These are phyloP conservation scores for Trichaptum fuscoviolaceum DNA, from an alignment of 768 basidiomycete species.

Conservation along the genomic window DNA sequence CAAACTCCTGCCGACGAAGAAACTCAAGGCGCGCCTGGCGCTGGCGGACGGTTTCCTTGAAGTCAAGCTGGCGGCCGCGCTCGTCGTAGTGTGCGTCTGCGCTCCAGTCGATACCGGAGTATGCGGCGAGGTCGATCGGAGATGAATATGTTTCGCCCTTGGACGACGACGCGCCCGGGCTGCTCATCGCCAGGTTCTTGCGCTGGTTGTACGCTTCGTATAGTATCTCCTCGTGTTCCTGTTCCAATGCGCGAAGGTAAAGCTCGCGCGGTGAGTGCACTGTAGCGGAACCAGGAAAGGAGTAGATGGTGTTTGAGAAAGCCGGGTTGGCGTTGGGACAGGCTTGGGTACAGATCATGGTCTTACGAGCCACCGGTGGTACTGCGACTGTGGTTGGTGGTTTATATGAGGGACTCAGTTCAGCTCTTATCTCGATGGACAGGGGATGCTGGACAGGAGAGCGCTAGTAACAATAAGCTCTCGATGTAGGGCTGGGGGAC, in stretches of 20 bases:
- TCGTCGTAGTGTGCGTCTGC: constrained; percentile 29
- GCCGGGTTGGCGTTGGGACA: neutral
- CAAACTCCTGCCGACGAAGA: constrained; percentile 40
- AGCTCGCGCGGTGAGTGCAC: constrained; percentile 1
- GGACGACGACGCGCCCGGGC: neutral
- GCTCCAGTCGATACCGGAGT: neutral
- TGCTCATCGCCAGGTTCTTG: neutral
- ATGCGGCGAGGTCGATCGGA: neutral
- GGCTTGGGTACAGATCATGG: neutral
- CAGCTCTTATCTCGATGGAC: neutral
- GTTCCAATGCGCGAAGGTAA: constrained; percentile 2
- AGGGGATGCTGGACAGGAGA: neutral
- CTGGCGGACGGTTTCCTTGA: constrained; percentile 40
- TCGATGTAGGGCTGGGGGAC: neutral
- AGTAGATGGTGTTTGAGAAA: neutral
- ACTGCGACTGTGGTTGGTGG: neutral
- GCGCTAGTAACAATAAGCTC: no score
- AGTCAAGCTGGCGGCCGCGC: constrained; percentile 40
- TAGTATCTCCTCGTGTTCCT: constrained; percentile 1
- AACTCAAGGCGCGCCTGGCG: constrained; percentile 49
- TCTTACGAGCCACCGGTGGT: neutral
- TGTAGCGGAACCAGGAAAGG: neutral
- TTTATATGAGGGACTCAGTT: neutral
- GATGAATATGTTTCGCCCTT: neutral
- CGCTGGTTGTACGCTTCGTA: neutral